A percentile compares a stretch with the other conserved stretches of the same genome.
Evolutionary conservation across 768 basidiomycete genomes (phyloP).

Genomic region (Boletus subparvulus): DNA sequence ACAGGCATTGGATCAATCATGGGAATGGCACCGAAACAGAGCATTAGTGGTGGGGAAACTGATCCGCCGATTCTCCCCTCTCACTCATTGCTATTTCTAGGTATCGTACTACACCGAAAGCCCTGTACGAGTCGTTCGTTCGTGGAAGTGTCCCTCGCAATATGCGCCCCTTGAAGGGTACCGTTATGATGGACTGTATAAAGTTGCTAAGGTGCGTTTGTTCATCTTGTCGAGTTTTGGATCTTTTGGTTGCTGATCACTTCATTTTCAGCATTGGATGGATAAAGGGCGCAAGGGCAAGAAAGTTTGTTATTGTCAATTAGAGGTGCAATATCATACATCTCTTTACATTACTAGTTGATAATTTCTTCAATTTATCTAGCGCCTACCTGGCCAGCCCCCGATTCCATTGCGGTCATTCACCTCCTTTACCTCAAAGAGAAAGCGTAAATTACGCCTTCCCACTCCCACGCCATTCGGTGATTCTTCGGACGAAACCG

Average conservation of each 20-base stretch:
- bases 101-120: conserved; percentile 18
- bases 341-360: not conserved
- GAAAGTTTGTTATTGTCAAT: conserved; percentile 23
- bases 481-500: not conserved
- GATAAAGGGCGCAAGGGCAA: conserved; percentile 12
- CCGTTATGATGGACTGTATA: conserved; percentile 35
- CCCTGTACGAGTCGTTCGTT: conserved; percentile 29
- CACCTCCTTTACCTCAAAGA: not conserved
- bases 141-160: conserved; percentile 16
- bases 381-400: conserved; percentile 30
- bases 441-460: not conserved
- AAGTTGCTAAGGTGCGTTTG: conserved; percentile 18
- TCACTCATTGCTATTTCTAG: conserved; percentile 7
- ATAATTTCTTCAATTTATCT: not conserved
- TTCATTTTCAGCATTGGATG: conserved; percentile 20
- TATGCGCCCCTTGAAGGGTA: conserved; percentile 28
- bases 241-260: not conserved
- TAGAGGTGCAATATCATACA: conserved; percentile 18
- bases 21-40: conserved; percentile 10
- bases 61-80: not conserved
- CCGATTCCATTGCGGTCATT: conserved; percentile 14
- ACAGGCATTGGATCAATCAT: conserved; percentile 24
- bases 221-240: not conserved
- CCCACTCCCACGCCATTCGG: not conserved
- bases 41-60: conserved; percentile 19